A percentile compares a stretch with the other conserved stretches of the same genome.
Evolutionary conservation across 177 flowering plant genomes (phyloP).

Genomic region (Telopea speciosissima): DNA sequence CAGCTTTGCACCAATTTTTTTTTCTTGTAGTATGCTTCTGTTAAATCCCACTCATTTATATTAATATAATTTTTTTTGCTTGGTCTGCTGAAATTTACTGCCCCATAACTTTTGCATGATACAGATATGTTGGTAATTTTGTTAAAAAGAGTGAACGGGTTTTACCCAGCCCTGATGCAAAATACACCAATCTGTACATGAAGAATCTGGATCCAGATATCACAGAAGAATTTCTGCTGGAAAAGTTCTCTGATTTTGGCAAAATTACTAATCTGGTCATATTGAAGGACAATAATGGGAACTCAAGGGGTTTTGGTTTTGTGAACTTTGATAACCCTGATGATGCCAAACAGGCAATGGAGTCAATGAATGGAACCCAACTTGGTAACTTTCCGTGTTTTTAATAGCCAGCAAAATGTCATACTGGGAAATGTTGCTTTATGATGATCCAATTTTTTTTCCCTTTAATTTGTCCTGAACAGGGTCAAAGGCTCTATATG

Average conservation of each 20-base stretch:
- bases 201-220: constrained; percentile 68
- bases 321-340: constrained; percentile 76
- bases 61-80: background rate
- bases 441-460: background rate
- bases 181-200: constrained; percentile 70
- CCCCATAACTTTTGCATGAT: constrained; percentile 6
- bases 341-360: constrained; percentile 65
- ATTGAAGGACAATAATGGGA: constrained; percentile 53
- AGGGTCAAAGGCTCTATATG: constrained; percentile 76
- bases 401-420: background rate
- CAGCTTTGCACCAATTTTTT: background rate
- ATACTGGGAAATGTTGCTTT: background rate
- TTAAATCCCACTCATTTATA: background rate
- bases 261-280: constrained; percentile 53
- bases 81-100: background rate
- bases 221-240: constrained; percentile 49
- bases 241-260: constrained; percentile 72
- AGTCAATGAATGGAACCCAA: constrained; percentile 59
- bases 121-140: constrained; percentile 65
- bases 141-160: constrained; percentile 56
- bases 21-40: background rate
- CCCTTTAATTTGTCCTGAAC: background rate
- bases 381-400: constrained; percentile 38
- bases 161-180: constrained; percentile 40
- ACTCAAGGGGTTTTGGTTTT: constrained; percentile 85